phyloP scores from a whole-genome alignment of 208 protist species.

The Wallacemonas rigidus region DNA sequence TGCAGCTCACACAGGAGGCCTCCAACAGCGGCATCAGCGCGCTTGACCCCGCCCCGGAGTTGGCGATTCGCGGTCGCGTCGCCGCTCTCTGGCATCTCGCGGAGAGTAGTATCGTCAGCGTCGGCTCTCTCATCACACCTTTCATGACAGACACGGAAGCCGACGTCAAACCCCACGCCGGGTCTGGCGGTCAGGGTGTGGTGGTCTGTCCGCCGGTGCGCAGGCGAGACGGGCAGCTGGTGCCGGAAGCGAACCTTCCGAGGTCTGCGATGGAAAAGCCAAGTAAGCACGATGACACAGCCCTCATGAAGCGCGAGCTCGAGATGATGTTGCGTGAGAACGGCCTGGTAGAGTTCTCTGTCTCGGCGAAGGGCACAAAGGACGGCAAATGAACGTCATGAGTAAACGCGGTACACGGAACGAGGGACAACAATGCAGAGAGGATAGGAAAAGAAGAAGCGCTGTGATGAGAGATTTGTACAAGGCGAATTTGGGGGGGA shows the following conservation, averaged over 20 bases:
- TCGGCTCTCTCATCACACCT: constrained; percentile 12
- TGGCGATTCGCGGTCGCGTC: constrained; percentile 36
- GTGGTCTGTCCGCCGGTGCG: constrained; percentile 8
- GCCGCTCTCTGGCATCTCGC: constrained; percentile 33
- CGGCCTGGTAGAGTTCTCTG: not conserved
- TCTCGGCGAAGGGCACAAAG: not conserved
- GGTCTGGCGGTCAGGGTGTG: not conserved
- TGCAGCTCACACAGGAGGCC: constrained; percentile 31
- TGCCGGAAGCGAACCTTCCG: constrained; percentile 25
- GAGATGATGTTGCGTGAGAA: constrained; percentile 24
- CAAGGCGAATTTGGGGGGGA: no score
- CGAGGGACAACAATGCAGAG: no score
- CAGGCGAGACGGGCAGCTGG: not conserved
- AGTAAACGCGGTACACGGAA: no score
- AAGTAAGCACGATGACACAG: constrained; percentile 52
- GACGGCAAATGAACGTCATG: not conserved
- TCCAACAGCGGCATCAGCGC: constrained; percentile 26
- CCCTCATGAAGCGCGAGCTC: constrained; percentile 36
- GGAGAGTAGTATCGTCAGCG: constrained; percentile 18
- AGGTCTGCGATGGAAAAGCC: constrained; percentile 29
- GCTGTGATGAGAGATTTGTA: no score
- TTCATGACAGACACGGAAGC: not conserved
- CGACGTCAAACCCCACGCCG: constrained; percentile 8
- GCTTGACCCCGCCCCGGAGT: constrained; percentile 40
- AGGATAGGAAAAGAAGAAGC: no score